Conservation (phyloP, 257 asterid genomes). For the Rhazya stricta region DNA sequence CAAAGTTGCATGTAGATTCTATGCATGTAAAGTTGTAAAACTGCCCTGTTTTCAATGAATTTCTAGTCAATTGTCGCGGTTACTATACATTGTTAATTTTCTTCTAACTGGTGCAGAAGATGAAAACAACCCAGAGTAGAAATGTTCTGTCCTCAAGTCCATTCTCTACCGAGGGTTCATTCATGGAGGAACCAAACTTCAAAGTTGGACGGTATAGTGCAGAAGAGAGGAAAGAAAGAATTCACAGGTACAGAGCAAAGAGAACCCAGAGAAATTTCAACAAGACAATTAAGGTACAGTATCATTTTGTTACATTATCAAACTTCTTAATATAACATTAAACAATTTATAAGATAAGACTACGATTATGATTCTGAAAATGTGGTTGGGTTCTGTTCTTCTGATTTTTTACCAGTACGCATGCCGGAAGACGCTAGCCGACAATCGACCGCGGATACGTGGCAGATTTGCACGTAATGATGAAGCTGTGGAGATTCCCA, state of each 20-base stretch:
- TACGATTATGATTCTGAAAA: not conserved
- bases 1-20: not conserved
- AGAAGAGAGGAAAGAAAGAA: constrained; percentile 76
- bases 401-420: constrained; percentile 43
- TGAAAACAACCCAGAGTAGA: constrained; percentile 32
- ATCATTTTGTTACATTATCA: too few relatives aligned
- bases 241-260: constrained; percentile 72
- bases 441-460: constrained; percentile 74
- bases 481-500: constrained; percentile 65
- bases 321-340: not conserved
- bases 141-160: constrained; percentile 53
- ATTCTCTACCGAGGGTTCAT: constrained; percentile 45
- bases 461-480: constrained; percentile 86
- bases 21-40: not conserved
- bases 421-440: constrained; percentile 88
- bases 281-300: constrained; percentile 74
- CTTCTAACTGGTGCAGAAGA: constrained; percentile 30
- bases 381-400: not conserved
- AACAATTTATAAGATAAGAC: not conserved
- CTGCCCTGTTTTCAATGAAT: not conserved
- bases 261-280: constrained; percentile 80
- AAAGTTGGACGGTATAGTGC: constrained; percentile 62
- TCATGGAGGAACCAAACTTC: constrained; percentile 57
- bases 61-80: not conserved
- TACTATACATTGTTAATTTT: not conserved